Evolutionary conservation across 2,329 filamentous ascomycete species (phyloP).

Genomic region (Fusarium illudens): DNA sequence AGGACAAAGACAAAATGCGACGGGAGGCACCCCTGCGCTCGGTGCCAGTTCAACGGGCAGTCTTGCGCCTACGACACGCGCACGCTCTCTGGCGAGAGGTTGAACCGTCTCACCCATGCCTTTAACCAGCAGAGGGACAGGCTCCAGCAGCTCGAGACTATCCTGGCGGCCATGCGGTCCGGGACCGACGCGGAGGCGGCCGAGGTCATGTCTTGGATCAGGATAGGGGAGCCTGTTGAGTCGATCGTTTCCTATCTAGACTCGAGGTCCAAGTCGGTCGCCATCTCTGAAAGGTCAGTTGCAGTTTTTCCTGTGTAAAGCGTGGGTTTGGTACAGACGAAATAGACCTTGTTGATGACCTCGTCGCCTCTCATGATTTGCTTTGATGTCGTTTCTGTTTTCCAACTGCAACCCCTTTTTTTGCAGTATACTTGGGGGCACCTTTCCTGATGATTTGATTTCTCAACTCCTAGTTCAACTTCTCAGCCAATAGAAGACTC

Average conservation of each 20-base stretch:
- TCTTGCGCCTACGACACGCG: slow-evolving; percentile 14
- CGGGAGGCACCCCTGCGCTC: slow-evolving; percentile 5
- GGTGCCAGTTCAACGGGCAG: slow-evolving; percentile 5
- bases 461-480: too few species aligned
- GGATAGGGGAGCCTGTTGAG: slow-evolving; percentile 14
- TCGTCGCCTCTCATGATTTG: not conserved
- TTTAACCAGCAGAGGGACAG: slow-evolving; percentile 21
- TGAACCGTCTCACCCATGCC: slow-evolving; percentile 8
- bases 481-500: not conserved
- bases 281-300: slow-evolving; percentile 8
- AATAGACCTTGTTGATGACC: not conserved
- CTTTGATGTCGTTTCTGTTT: not conserved
- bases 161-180: slow-evolving; percentile 12
- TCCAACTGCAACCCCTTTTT: not conserved
- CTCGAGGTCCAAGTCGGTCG: not conserved
- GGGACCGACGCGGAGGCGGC: slow-evolving; percentile 13
- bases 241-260: slow-evolving; percentile 21
- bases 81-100: slow-evolving; percentile 13
- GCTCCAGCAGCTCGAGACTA: slow-evolving; percentile 15
- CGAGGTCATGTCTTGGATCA: slow-evolving; percentile 21
- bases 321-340: not conserved
- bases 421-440: not conserved
- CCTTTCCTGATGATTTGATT: not conserved
- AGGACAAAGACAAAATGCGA: slow-evolving; percentile 25
- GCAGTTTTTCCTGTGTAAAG: not conserved